Percentiles rank a stretch among this genome's conserved stretches.
Evolutionary conservation across 2,329 filamentous ascomycete genomes (phyloP).

Genomic region (Penicillium occitanis): DNA sequence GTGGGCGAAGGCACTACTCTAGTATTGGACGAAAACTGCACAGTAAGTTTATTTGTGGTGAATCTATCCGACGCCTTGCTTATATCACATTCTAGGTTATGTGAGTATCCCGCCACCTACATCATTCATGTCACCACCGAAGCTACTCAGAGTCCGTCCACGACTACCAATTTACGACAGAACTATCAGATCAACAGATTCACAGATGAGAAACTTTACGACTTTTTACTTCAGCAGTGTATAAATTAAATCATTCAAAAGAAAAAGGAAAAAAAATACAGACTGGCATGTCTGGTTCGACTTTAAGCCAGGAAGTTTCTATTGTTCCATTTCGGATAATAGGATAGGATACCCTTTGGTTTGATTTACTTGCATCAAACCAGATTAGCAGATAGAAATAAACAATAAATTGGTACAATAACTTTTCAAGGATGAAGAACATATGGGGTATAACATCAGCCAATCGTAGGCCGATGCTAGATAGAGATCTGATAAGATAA

Average conservation of each 20-base stretch:
- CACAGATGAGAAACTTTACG: background rate
- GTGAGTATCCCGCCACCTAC: slow-evolving; percentile 26
- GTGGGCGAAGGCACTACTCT: slow-evolving; percentile 35
- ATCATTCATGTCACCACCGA: slow-evolving; percentile 7
- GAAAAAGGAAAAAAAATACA: background rate
- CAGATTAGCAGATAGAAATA: background rate
- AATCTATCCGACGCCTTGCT: background rate
- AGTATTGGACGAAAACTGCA: slow-evolving; percentile 48
- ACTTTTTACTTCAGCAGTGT: background rate
- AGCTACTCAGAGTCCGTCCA: background rate
- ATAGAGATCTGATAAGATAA: slow-evolving; percentile 5
- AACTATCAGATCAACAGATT: background rate
- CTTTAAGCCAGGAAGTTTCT: background rate
- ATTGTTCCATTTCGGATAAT: background rate
- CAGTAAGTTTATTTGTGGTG: slow-evolving; percentile 33
- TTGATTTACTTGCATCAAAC: background rate
- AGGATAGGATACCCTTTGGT: background rate
- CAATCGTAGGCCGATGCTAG: background rate
- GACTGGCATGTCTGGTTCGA: background rate
- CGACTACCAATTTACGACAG: slow-evolving; percentile 2
- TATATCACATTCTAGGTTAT: slow-evolving; percentile 30
- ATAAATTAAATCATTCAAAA: background rate
- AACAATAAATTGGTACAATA: background rate
- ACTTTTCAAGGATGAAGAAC: background rate
- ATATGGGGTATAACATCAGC: background rate